Evolutionary conservation across 495 filamentous ascomycete genomes (phyloP).

Genomic region (Parathielavia appendiculata): DNA sequence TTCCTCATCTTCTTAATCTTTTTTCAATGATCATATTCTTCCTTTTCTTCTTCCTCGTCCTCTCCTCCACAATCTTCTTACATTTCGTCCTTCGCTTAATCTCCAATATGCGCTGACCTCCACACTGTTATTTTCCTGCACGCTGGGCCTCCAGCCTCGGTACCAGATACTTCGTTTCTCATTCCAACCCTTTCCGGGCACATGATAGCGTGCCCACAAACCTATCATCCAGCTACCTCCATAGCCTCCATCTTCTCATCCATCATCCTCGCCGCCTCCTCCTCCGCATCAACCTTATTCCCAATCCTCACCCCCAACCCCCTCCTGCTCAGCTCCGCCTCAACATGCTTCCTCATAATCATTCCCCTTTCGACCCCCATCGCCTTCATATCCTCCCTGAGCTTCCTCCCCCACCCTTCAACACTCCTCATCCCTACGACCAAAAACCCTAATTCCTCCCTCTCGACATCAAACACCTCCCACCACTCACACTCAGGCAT

Average conservation of each 20-base stretch:
- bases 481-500: constrained; percentile 85
- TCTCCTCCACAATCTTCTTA: no score
- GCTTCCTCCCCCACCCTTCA: constrained; percentile 58
- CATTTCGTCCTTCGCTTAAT: no score
- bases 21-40: no score
- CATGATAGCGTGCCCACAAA: no score
- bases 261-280: constrained; percentile 54
- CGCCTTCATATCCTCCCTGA: constrained; percentile 29
- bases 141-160: no score
- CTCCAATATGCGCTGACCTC: no score
- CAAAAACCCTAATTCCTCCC: constrained; percentile 90
- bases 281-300: constrained; percentile 51
- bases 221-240: constrained; percentile 17
- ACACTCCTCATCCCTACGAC: constrained; percentile 82
- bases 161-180: no score
- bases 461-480: constrained; percentile 97
- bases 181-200: no score
- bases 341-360: constrained; percentile 33
- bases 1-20: no score
- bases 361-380: constrained; percentile 43
- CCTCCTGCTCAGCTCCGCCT: constrained; percentile 39
- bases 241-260: constrained; percentile 50
- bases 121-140: no score
- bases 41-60: no score
- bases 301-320: constrained; percentile 33